Base-by-base conservation (phyloP, 805 yeast genomes). In the Yarrowia phangngaensis region DNA sequence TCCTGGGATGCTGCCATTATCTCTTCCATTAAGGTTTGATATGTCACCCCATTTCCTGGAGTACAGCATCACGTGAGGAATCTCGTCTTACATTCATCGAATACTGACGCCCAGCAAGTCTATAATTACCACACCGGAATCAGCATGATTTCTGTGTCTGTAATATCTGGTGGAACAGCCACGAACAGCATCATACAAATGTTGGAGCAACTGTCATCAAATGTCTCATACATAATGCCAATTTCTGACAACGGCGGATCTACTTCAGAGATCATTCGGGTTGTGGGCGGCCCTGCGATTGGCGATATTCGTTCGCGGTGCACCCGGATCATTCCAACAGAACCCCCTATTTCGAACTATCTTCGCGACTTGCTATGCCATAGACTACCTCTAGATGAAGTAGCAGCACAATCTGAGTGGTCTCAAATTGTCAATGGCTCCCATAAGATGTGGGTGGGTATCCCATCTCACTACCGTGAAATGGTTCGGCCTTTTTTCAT, bases 231-330 rank as follows among this genome's bases (percentile, higher is more conserved):
- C 56, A 73, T 88, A 4, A 65, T 89, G 26, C 97, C 97, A 0
- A 77, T 89, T 12, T 79, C 85, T 38, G 97, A 89, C 63, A 89
- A 89, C 60, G 97, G 97, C 13, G 97, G 97, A 0, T 88, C 96
- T 2, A 86, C 96, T 0, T 82, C 94, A 20, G 97, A 89, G 64
- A 75, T 89, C 17, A 71, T 88, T 5, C 67, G 96, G 11, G 85
- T 87, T 1, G 70, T 89, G 13, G 95, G 95, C 2, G 97, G 97
- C 0, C 95, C 95, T 3, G 96, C 97, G 0, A 86, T 89, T 48
- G 97, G 97, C 2, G 97, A 89, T 61, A 72, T 89, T 2, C 68
- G 97, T 40, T 85, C 95, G 0, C 65, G 97, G 50, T 71, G 88
- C 20, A 84, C 87, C 0, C 66, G 89, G 48, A 65, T 89, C 51